Evolutionary conservation across 768 basidiomycete genomes (phyloP), one percentile per base, ranked within the genome.

Genomic region (Rickenella mellea): DNA sequence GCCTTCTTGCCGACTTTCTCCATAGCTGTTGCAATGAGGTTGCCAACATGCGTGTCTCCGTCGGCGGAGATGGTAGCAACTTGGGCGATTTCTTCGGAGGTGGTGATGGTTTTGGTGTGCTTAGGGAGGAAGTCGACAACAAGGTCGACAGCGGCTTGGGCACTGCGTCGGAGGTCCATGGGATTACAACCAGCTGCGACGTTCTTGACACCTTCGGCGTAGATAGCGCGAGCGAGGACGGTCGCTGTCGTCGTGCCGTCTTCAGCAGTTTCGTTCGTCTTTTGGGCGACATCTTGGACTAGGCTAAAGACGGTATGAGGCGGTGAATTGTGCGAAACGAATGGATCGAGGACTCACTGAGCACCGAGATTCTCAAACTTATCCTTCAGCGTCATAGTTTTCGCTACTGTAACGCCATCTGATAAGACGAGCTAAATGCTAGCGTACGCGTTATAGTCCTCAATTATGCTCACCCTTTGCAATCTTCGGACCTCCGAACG

Each of bases 1-100:
- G 61, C 94, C 94, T 67, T 99, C 94, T 94, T 96, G 60, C 94
- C 94, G 47, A 98, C 94, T 64, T 96, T 96, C 68, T 98, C 94
- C 94, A 97, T 99, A 1, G 94, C 94, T 58, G 90, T 89, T 5
- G 94, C 93, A 62, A 97, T 98, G 56, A 99, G 76, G 59, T 82
- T 81, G 33, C 94, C 93, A 48, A 99, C 73, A 57, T 97, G 92
- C 1, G 64, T 71, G 66, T 98, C 94, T 40, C 76, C 76, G 62
- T 78, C 78, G 49, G 76, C 74, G 43, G 65, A 71, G 63, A 96
- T 94, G 51, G 93, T 97, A n/a, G 93, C 93, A 49, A 98, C 94
- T 66, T 97, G 93, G 9, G 94, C 91, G 54, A 99, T 98, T 69
- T 99, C 93, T 21, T 89, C 88, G 12, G 85, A 89, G 29, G 94